A percentile compares a stretch with the other conserved stretches of the same genome.
phyloP scores from a whole-genome alignment of 2,329 filamentous ascomycete genomes.

The Aspergillus pseudotamarii region DNA sequence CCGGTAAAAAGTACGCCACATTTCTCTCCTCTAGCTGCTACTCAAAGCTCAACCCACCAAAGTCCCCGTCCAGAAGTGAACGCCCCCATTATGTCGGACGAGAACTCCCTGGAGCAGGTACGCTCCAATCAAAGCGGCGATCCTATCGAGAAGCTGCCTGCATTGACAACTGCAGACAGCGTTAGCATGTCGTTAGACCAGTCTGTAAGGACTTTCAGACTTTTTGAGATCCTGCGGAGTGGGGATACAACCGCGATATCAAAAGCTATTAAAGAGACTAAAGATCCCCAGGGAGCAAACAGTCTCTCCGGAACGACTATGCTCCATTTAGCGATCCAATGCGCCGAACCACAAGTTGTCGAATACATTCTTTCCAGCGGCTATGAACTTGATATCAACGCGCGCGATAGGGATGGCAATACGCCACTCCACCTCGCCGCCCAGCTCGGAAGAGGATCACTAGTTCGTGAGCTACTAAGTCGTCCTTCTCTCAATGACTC shows the following conservation, averaged over 20 bases:
- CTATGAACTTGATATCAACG: constrained; percentile 79
- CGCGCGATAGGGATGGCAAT: constrained; percentile 90
- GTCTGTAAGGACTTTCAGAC: constrained; percentile 89
- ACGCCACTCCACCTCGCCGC: constrained; percentile 89
- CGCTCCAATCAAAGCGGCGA: constrained; percentile 29
- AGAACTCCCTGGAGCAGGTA: constrained; percentile 31
- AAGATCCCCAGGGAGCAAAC: constrained; percentile 53
- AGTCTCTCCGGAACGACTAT: constrained; percentile 74
- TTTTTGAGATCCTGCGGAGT: constrained; percentile 88
- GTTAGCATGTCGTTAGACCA: constrained; percentile 72
- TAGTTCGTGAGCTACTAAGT: constrained; percentile 83
- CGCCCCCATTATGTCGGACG: constrained; percentile 25
- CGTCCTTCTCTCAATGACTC: constrained; percentile 86
- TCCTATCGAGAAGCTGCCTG: constrained; percentile 36
- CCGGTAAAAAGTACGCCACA: constrained; percentile 30
- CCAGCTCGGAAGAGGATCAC: constrained; percentile 73
- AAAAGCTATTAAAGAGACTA: constrained; percentile 69
- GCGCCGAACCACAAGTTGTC: constrained; percentile 87
- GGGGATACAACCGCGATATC: constrained; percentile 91
- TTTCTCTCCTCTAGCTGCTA: constrained; percentile 32
- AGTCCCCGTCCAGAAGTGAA: constrained; percentile 30
- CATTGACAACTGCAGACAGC: constrained; percentile 35
- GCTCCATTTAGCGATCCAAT: constrained; percentile 91
- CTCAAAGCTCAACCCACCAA: constrained; percentile 34
- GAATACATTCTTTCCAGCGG: constrained; percentile 86